phyloP scores from a whole-genome alignment of 331 rosid species.

The Phaseolus coccineus region DNA sequence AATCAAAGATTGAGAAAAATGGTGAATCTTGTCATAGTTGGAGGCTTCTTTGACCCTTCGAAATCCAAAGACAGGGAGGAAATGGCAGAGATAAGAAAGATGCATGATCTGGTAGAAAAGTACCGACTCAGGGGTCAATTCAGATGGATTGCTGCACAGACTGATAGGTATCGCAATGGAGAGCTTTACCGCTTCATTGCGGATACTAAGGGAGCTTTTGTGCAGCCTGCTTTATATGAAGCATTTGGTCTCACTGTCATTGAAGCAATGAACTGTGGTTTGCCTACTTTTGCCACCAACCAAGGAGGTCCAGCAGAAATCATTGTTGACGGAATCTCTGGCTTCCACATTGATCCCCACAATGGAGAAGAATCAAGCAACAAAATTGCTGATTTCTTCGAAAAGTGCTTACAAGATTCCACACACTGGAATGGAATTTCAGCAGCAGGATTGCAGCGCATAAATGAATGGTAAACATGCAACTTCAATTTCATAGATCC shows the following conservation, averaged over 20 bases:
- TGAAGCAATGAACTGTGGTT: slow-evolving; percentile 96
- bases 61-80: slow-evolving; percentile 91
- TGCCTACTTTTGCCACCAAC: slow-evolving; percentile 95
- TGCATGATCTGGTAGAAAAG: slow-evolving; percentile 70
- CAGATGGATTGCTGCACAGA: slow-evolving; percentile 95
- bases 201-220: slow-evolving; percentile 90
- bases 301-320: slow-evolving; percentile 98
- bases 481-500: not conserved
- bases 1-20: slow-evolving; percentile 71
- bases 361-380: slow-evolving; percentile 75
- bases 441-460: slow-evolving; percentile 67
- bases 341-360: slow-evolving; percentile 85
- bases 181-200: slow-evolving; percentile 90
- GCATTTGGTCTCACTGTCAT: slow-evolving; percentile 96
- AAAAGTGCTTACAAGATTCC: slow-evolving; percentile 64
- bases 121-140: slow-evolving; percentile 78
- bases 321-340: slow-evolving; percentile 79
- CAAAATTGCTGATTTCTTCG: slow-evolving; percentile 84
- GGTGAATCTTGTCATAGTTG: slow-evolving; percentile 92
- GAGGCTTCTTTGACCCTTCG: slow-evolving; percentile 90
- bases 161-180: slow-evolving; percentile 76
- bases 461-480: slow-evolving; percentile 71
- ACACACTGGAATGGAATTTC: slow-evolving; percentile 67
- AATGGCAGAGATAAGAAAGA: slow-evolving; percentile 74
- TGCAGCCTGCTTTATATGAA: slow-evolving; percentile 92